Evolutionary conservation across 495 filamentous ascomycete species (phyloP), one percentile per base, ranked within the genome.

Genomic region (Collariella sp.): DNA sequence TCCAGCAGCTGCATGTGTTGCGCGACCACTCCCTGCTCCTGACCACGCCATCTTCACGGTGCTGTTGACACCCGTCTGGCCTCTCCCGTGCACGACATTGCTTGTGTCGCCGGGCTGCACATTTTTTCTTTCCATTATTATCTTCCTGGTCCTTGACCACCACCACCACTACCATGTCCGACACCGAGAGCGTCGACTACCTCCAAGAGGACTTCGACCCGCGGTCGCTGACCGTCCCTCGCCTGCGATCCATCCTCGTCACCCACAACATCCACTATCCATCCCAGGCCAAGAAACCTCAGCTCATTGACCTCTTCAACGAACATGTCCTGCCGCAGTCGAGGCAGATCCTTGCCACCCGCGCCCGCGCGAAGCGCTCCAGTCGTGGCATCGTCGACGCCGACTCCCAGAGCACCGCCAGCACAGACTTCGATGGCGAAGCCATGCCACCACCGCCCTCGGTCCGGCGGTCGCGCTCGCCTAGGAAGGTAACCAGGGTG

Each of bases 381-480:
- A 88, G 88, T 61, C 81, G 74, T 62, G 94, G 94, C 23, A 98
- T 98, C 51, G 82, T 85, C 26, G 83, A 97, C 84, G 78, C 76
- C 65, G 66, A 83, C 75, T 70, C 81, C 71, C 68, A 63, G 41
- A 66, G 63, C 60, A 67, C 64, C 26, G 60, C 59, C 13, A 72
- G 65, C 61, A 72, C 68, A 46, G 68, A 71, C 31, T 69, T 62
- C 50, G 70, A 65, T n/a, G 74, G 75, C 61, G 58, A 78, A 50
- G 55, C 67, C 11, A 66, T 74, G 65, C 73, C 72, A 0, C 72
- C 75, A 34, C 72, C 69, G 13, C 64, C 67, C 6, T 59, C 65
- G 5, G 59, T 65, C 10, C 54, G 67, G 34, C 64, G 75, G 18
- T 69, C 75, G 6, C 70, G 72, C 23, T 77, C 76, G 29, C 72